A percentile compares a stretch with the other conserved stretches of the same genome.
phyloP scores from a whole-genome alignment of 805 yeast genomes.

The Priceomyces haplophilus region DNA sequence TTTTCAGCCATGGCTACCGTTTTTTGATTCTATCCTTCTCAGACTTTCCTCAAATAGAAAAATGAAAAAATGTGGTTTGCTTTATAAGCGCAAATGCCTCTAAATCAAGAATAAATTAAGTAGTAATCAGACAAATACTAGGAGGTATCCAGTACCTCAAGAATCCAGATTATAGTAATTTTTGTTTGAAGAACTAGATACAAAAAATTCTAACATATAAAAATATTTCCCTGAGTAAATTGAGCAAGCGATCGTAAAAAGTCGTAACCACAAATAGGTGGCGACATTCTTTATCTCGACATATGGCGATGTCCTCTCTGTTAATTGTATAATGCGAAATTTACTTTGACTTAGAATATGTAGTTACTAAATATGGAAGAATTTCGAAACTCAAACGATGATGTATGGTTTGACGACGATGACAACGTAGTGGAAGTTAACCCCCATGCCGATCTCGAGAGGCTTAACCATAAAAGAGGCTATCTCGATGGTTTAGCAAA shows the following conservation, averaged over 20 bases:
- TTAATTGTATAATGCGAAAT: not conserved
- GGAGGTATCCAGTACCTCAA: constrained; percentile 3
- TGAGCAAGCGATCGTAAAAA: not conserved
- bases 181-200: not conserved
- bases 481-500: constrained; percentile 74
- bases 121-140: not conserved
- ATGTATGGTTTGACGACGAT: constrained; percentile 34
- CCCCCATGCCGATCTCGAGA: constrained; percentile 36
- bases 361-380: not conserved
- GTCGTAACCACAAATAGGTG: constrained; percentile 1
- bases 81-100: not conserved
- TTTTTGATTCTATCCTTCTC: not conserved
- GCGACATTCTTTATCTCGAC: constrained; percentile 1
- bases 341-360: not conserved
- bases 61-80: not conserved
- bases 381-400: constrained; percentile 12
- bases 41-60: not conserved
- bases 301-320: not conserved
- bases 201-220: not conserved
- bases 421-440: constrained; percentile 8
- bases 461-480: constrained; percentile 75
- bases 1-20: constrained; percentile 36
- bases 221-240: not conserved
- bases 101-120: not conserved
- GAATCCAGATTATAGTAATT: not conserved